Evolutionary conservation across 2,329 filamentous ascomycete species (phyloP).

Genomic region (Pestalotiopsis sp.): DNA sequence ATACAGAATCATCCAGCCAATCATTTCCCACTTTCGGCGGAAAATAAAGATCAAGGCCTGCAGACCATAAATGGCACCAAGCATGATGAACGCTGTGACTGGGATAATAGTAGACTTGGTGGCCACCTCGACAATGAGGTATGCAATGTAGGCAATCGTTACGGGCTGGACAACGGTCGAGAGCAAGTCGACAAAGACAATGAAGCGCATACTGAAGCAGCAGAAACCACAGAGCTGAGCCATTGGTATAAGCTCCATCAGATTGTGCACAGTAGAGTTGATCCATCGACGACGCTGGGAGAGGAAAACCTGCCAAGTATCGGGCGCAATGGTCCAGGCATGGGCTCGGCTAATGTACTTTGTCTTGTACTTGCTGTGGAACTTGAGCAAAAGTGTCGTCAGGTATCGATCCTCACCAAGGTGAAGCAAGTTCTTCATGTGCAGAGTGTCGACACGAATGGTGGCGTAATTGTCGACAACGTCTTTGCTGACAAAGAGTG

Average conservation of each 20-base stretch:
- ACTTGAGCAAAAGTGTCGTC: conserved; percentile 91
- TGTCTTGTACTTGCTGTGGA: conserved; percentile 93
- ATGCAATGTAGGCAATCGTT: conserved; percentile 85
- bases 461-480: conserved; percentile 86
- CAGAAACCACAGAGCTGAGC: conserved; percentile 98
- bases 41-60: conserved; percentile 97
- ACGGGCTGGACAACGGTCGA: conserved; percentile 92
- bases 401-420: conserved; percentile 97
- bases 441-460: conserved; percentile 94
- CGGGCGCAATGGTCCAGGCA: conserved; percentile 96
- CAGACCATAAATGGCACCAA: conserved; percentile 95
- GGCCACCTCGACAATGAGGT: conserved; percentile 78
- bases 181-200: conserved; percentile 92
- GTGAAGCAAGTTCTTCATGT: conserved; percentile 98
- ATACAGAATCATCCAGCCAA: conserved; percentile 99
- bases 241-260: conserved; percentile 92
- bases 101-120: conserved; percentile 69
- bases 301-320: conserved; percentile 91
- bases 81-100: conserved; percentile 83
- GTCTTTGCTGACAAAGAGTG: conserved; percentile 92
- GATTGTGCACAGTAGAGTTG: conserved; percentile 97
- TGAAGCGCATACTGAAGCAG: conserved; percentile 99
- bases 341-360: conserved; percentile 94
- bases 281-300: conserved; percentile 99
- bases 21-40: conserved; percentile 98